Conservation (phyloP, 2,329 filamentous ascomycete genomes). For the Onygenales sp. region DNA sequence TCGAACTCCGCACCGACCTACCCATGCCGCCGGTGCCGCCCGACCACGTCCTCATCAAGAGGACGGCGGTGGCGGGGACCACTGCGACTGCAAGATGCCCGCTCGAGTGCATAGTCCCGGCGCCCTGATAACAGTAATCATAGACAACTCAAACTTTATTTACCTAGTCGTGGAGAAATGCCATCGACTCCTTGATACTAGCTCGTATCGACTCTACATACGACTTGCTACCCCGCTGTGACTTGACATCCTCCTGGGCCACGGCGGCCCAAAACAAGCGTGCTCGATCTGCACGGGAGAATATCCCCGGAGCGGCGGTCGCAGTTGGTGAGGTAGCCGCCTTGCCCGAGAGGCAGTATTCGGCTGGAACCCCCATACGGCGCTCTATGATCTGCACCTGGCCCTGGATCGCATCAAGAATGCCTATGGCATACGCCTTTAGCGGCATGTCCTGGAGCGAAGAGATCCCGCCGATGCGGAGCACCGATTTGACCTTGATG, state of each 20-base stretch:
- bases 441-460: background rate
- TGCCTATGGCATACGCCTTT: background rate
- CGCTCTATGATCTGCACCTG: background rate
- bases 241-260: background rate
- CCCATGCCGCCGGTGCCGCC: too few species aligned
- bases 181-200: background rate
- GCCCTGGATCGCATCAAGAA: background rate
- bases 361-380: background rate
- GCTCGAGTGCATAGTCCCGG: too few species aligned
- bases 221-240: background rate
- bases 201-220: background rate
- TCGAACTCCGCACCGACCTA: too few species aligned
- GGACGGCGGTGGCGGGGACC: too few species aligned
- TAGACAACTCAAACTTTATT: background rate
- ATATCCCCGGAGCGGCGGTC: background rate
- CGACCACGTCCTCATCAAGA: too few species aligned
- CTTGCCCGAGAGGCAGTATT: background rate
- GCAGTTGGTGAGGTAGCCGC: background rate
- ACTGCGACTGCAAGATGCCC: too few species aligned
- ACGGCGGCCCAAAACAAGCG: background rate
- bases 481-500: background rate
- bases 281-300: background rate
- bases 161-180: background rate
- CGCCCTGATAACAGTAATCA: too few species aligned
- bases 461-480: background rate